Evolutionary conservation across 139 green algal genomes (phyloP).

Genomic region (Diplosphaera chodatii): DNA sequence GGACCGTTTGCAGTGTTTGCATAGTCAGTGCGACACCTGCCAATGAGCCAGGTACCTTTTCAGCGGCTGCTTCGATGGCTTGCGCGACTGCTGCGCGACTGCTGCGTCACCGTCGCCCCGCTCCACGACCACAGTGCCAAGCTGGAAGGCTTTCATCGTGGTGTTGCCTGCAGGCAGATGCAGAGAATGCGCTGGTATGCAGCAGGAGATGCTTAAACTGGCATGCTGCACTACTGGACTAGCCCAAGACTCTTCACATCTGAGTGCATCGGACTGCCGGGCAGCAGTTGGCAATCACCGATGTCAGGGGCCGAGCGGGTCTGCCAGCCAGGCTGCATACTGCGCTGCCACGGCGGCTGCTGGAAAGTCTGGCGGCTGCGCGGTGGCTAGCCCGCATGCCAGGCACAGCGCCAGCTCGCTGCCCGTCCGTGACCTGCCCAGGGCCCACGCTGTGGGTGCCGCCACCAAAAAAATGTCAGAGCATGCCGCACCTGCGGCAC

Average conservation of each 20-base stretch:
- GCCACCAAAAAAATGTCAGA: slow-evolving; percentile 20
- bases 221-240: too few species aligned
- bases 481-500: slow-evolving; percentile 16
- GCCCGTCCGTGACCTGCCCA: slow-evolving; percentile 41
- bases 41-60: too few species aligned
- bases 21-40: too few species aligned
- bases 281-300: not conserved
- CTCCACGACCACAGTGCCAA: too few species aligned
- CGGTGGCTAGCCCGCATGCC: slow-evolving; percentile 15
- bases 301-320: slow-evolving; percentile 21
- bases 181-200: too few species aligned
- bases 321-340: slow-evolving; percentile 22
- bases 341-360: slow-evolving; percentile 9
- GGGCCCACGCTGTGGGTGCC: slow-evolving; percentile 18
- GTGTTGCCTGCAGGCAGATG: not conserved
- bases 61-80: too few species aligned
- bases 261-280: too few species aligned
- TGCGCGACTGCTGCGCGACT: too few species aligned
- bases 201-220: too few species aligned
- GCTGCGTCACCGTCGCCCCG: not conserved
- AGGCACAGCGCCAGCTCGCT: slow-evolving; percentile 35
- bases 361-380: slow-evolving; percentile 8
- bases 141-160: not conserved
- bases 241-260: too few species aligned
- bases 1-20: not conserved